Evolutionary conservation across 2,329 filamentous ascomycete genomes (phyloP).

Genomic region (Falciphora oryzae): DNA sequence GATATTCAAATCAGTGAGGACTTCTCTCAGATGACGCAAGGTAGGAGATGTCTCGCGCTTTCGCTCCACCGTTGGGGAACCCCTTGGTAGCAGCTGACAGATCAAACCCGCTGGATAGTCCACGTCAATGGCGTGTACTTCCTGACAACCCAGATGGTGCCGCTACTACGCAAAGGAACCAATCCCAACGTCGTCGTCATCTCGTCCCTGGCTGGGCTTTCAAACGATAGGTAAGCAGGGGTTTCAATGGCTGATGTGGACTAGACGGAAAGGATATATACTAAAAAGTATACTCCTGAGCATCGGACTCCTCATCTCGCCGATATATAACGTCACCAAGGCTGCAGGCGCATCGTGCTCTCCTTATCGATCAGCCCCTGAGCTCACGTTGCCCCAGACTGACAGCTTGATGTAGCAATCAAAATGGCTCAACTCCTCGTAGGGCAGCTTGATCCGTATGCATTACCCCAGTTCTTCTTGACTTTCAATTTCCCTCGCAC

Average conservation of each 20-base stretch:
- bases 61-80: no score
- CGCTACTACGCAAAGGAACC: slow-evolving; percentile 21
- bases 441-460: slow-evolving; percentile 17
- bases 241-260: no score
- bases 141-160: slow-evolving; percentile 20
- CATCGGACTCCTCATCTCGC: slow-evolving; percentile 17
- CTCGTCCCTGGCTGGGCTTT: slow-evolving; percentile 21
- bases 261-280: no score
- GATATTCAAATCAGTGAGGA: slow-evolving; percentile 6
- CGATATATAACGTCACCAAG: slow-evolving; percentile 22
- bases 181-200: slow-evolving; percentile 22
- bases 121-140: slow-evolving; percentile 25
- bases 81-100: neutral
- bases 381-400: neutral
- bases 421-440: slow-evolving; percentile 18
- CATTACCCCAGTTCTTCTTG: neutral
- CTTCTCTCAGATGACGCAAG: slow-evolving; percentile 10
- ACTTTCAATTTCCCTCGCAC: no score
- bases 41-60: neutral
- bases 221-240: slow-evolving; percentile 16
- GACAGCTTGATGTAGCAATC: slow-evolving; percentile 8
- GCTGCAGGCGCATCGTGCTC: slow-evolving; percentile 16
- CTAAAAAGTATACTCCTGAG: no score
- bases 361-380: neutral
- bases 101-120: slow-evolving; percentile 14